phyloP scores from a whole-genome alignment of 176 grass and related monocot species.

The Carex pumila region DNA sequence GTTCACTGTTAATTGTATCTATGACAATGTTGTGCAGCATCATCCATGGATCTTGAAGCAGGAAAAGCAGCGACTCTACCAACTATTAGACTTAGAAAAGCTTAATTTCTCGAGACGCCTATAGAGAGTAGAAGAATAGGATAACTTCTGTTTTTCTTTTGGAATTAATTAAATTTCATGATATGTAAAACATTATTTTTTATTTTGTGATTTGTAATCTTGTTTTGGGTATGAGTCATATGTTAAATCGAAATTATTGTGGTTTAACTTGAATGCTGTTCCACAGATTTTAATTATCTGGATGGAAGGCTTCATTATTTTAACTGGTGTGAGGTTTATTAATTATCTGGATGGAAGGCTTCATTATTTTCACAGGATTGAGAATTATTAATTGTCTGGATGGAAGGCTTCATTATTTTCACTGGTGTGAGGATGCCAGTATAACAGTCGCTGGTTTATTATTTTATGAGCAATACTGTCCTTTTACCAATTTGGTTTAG shows the following conservation, averaged over 20 bases:
- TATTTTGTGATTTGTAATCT: background rate
- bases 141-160: background rate
- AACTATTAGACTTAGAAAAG: constrained; percentile 62
- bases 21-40: constrained; percentile 24
- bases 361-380: too few species aligned
- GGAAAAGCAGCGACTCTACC: constrained; percentile 61
- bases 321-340: too few species aligned
- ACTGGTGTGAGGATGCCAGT: too few species aligned
- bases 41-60: constrained; percentile 70
- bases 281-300: too few species aligned
- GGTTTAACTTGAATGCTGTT: background rate
- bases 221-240: background rate
- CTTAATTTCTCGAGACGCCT: constrained; percentile 66
- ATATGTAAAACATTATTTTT: background rate
- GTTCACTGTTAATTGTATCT: background rate
- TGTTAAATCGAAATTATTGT: background rate
- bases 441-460: too few species aligned
- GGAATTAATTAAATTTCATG: background rate
- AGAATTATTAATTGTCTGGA: too few species aligned
- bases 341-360: too few species aligned
- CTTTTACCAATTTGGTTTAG: too few species aligned
- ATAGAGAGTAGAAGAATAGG: background rate
- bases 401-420: too few species aligned
- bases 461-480: too few species aligned
- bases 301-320: too few species aligned